Evolutionary conservation across 108 stramenopile species (phyloP).

Genomic region (Chaetoceros tenuissimus): DNA sequence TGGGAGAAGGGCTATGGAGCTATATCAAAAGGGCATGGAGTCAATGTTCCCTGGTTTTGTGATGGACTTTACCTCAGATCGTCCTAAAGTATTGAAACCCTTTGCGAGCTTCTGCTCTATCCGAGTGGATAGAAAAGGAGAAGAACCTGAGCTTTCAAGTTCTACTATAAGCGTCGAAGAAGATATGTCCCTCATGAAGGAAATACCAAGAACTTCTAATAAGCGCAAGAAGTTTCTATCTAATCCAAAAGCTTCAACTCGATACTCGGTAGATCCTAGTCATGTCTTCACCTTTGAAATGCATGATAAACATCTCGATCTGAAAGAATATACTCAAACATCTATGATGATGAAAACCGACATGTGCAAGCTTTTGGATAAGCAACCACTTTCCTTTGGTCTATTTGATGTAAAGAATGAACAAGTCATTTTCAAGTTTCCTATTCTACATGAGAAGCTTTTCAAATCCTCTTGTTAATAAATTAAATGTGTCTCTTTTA

Average conservation of each 20-base stretch:
- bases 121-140: slow-evolving; percentile 8
- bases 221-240: slow-evolving; percentile 7
- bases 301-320: too few relatives aligned
- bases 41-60: slow-evolving; percentile 13
- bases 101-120: slow-evolving; percentile 1
- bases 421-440: too few relatives aligned
- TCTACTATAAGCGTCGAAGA: not conserved
- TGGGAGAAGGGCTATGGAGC: too few relatives aligned
- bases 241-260: slow-evolving; percentile 9
- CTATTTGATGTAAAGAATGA: too few relatives aligned
- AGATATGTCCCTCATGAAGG: not conserved
- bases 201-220: not conserved
- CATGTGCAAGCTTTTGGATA: too few relatives aligned
- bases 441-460: too few relatives aligned
- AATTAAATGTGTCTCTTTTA: too few relatives aligned
- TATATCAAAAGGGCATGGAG: too few relatives aligned
- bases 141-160: slow-evolving; percentile 8
- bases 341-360: too few relatives aligned
- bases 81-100: slow-evolving; percentile 4
- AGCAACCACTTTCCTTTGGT: too few relatives aligned
- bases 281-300: slow-evolving; percentile 12
- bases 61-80: slow-evolving; percentile 7
- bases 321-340: too few relatives aligned
- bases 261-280: slow-evolving; percentile 1
- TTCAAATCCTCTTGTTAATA: too few relatives aligned